Conservation (phyloP, 1,284 basidiomycete genomes). For the Ustilago bromivora region DNA sequence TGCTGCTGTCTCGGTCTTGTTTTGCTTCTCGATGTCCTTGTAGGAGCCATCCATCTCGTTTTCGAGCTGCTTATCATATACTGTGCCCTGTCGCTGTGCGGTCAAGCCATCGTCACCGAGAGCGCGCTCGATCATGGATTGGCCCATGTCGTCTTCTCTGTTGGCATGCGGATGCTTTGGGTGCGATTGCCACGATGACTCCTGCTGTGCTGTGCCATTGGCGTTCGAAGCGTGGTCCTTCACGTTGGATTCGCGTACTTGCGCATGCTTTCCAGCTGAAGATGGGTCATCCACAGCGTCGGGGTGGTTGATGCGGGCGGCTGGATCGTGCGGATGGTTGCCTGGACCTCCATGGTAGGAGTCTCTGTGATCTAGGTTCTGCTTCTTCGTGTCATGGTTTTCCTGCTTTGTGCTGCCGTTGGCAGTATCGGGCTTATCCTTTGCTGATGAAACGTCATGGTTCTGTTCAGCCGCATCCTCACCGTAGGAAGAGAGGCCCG, state of each 20-base stretch:
- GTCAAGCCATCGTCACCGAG: conserved; percentile 44
- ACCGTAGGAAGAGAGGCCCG: conserved; percentile 27
- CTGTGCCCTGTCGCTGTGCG: conserved; percentile 41
- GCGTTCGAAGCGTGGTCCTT: neutral
- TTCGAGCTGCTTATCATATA: conserved; percentile 42
- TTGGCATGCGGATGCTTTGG: conserved; percentile 5
- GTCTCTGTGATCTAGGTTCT: conserved; percentile 3
- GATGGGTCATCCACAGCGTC: conserved; percentile 27
- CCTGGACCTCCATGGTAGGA: conserved; percentile 42
- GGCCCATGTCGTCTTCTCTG: conserved; percentile 37
- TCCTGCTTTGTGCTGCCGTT: neutral
- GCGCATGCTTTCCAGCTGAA: neutral
- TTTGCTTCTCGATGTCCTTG: conserved; percentile 27
- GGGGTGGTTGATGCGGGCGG: conserved; percentile 46
- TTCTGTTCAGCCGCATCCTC: conserved; percentile 5
- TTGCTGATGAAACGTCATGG: conserved; percentile 4
- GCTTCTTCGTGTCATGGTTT: neutral
- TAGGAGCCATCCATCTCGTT: conserved; percentile 47
- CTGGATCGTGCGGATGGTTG: conserved; percentile 51
- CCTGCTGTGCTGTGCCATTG: neutral
- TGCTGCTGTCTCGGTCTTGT: conserved; percentile 30
- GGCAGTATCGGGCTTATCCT: neutral
- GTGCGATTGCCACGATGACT: conserved; percentile 9
- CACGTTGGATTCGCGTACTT: conserved; percentile 1
- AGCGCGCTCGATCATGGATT: conserved; percentile 44